Evolutionary conservation across 176 grass and related monocot genomes (phyloP).

Genomic region (Thinopyrum elongatum): DNA sequence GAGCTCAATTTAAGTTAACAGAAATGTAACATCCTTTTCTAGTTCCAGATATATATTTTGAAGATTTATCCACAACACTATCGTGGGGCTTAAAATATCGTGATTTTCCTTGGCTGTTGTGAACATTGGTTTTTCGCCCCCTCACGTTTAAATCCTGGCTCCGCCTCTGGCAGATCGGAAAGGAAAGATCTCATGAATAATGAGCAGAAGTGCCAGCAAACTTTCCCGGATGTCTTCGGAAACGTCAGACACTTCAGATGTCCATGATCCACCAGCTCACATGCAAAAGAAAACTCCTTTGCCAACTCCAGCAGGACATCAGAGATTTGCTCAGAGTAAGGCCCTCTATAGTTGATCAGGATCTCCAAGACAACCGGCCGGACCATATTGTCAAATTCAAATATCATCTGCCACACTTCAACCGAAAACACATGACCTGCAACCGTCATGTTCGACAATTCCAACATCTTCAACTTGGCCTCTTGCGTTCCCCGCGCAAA

Average conservation of each 20-base stretch:
- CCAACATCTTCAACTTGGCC: background rate
- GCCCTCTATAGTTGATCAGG: background rate
- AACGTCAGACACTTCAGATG: background rate
- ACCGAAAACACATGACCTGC: background rate
- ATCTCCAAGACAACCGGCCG: background rate
- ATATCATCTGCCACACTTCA: background rate
- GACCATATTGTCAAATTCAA: background rate
- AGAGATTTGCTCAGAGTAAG: background rate
- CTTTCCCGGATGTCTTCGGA: background rate
- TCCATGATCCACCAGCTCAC: background rate
- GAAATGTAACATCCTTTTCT: no score
- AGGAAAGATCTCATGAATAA: background rate
- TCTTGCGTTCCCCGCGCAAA: no score
- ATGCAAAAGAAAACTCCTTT: background rate
- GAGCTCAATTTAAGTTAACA: no score
- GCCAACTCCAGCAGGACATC: background rate
- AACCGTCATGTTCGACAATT: background rate
- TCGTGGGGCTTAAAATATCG: no score
- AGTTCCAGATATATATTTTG: no score
- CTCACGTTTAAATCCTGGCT: no score
- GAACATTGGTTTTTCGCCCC: no score
- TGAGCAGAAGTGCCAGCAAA: background rate
- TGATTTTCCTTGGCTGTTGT: no score
- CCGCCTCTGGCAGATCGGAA: no score
- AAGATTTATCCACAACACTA: no score